Evolutionary conservation across 2,329 filamentous ascomycete genomes (phyloP).

Genomic region (Escovopsis sp.): DNA sequence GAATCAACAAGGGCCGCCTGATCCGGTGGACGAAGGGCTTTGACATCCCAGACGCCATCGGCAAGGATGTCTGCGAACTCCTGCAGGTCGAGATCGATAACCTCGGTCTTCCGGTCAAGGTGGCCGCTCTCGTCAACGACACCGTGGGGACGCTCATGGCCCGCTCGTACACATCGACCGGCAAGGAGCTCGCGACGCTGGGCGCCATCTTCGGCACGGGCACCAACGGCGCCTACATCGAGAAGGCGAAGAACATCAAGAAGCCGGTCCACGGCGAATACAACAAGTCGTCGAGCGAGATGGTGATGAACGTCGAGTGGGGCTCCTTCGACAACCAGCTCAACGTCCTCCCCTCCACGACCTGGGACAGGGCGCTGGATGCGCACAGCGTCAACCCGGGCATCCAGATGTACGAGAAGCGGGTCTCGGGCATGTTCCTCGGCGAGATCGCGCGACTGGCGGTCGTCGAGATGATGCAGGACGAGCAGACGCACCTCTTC

Average conservation of each 20-base stretch:
- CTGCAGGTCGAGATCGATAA: constrained; percentile 82
- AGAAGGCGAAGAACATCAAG: constrained; percentile 73
- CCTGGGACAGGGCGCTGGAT: constrained; percentile 71
- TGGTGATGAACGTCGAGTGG: constrained; percentile 99
- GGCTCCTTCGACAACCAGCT: constrained; percentile 94
- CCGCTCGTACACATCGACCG: constrained; percentile 83
- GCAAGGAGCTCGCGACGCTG: constrained; percentile 74
- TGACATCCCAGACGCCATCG: constrained; percentile 86
- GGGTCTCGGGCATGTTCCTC: constrained; percentile 94
- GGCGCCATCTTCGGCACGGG: constrained; percentile 96
- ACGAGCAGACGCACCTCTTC: constrained; percentile 57
- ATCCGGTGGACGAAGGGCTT: constrained; percentile 99
- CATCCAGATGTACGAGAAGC: constrained; percentile 98
- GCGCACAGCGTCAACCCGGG: constrained; percentile 75
- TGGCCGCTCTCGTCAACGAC: constrained; percentile 94
- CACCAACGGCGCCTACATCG: constrained; percentile 93
- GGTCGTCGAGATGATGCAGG: constrained; percentile 56
- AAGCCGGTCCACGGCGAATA: constrained; percentile 60
- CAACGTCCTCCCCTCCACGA: constrained; percentile 71
- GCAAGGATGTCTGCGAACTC: constrained; percentile 85
- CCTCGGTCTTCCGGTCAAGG: constrained; percentile 73
- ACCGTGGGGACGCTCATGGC: constrained; percentile 97
- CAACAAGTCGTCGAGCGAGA: constrained; percentile 70
- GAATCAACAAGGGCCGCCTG: constrained; percentile 87
- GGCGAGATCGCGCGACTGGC: constrained; percentile 81